These are phyloP conservation scores for Suillus decipiens DNA, from an alignment of 768 basidiomycete species.

Conservation along the genomic window DNA sequence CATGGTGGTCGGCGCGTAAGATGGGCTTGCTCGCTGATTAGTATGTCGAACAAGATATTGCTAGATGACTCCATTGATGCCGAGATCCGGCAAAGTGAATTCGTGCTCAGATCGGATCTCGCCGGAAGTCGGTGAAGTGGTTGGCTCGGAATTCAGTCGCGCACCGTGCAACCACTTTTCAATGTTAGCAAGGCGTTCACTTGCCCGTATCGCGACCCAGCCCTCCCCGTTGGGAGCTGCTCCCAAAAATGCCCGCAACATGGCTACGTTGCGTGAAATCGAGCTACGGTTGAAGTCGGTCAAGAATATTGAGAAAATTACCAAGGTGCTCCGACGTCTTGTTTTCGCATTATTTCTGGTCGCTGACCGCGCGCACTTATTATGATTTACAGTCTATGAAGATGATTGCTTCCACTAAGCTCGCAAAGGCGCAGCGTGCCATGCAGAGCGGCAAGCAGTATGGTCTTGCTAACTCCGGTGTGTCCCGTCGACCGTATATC, in stretches of 20 bases:
- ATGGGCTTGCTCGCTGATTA: conserved; percentile 17
- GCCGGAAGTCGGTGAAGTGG: conserved; percentile 36
- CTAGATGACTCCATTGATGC: conserved; percentile 21
- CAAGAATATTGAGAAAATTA: conserved; percentile 99
- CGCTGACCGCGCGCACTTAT: conserved; percentile 10
- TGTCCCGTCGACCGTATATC: conserved; percentile 19
- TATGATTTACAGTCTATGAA: conserved; percentile 78
- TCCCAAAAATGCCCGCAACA: conserved; percentile 67
- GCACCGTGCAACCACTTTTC: conserved; percentile 19
- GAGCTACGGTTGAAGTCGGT: conserved; percentile 96
- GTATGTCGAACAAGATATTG: conserved; percentile 12
- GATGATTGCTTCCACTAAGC: conserved; percentile 98
- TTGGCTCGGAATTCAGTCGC: conserved; percentile 19
- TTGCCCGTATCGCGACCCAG: conserved; percentile 44
- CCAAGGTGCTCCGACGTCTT: conserved; percentile 64
- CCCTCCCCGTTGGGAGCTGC: conserved; percentile 40
- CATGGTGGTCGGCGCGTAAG: conserved; percentile 33
- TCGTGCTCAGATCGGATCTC: conserved; percentile 33
- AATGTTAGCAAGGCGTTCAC: conserved; percentile 55
- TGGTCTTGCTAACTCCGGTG: conserved; percentile 89
- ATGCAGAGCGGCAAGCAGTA: conserved; percentile 92
- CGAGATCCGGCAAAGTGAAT: conserved; percentile 28
- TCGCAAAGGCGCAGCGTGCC: conserved; percentile 92
- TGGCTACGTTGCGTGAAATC: conserved; percentile 98
- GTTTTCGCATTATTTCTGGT: conserved; percentile 14